Percentiles rank a stretch among this genome's conserved stretches.
Evolutionary conservation across 176 grass and related monocot species (phyloP).

Genomic region (Oryza meridionalis): DNA sequence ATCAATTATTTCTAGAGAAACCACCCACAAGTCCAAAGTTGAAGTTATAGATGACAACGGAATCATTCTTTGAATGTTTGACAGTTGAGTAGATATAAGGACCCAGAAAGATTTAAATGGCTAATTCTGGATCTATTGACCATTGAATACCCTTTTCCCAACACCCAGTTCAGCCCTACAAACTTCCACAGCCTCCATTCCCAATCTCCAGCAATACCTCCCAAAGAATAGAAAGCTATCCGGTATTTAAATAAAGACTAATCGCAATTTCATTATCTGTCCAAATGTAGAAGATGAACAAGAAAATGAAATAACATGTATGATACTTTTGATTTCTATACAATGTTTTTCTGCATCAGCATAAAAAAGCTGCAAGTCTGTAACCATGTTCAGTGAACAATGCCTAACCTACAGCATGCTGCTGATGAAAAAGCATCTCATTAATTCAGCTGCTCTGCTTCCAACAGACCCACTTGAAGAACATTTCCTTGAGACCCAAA

Average conservation of each 20-base stretch:
- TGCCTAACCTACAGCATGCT: not conserved
- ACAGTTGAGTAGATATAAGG: constrained; percentile 1
- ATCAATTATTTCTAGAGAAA: not conserved
- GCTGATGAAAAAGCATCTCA: not conserved
- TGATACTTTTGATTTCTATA: not conserved
- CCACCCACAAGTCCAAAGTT: not conserved
- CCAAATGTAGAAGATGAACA: not conserved
- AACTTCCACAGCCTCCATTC: not conserved
- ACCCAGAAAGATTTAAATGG: not conserved
- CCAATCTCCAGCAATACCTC: not conserved
- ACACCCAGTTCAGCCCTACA: not conserved
- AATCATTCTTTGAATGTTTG: not conserved
- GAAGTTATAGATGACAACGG: not conserved
- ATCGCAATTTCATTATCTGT: not conserved
- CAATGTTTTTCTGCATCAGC: not conserved
- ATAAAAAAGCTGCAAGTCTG: not conserved
- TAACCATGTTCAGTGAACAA: not conserved
- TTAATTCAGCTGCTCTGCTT: not conserved
- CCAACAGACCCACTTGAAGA: not conserved
- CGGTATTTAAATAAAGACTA: not conserved
- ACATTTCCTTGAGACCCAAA: not conserved
- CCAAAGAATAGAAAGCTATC: not conserved
- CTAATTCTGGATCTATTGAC: not conserved
- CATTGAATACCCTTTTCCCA: not conserved
- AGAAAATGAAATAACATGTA: not conserved